Evolutionary conservation across 306 rosid genomes (phyloP).

Genomic region (Parietaria judaica): DNA sequence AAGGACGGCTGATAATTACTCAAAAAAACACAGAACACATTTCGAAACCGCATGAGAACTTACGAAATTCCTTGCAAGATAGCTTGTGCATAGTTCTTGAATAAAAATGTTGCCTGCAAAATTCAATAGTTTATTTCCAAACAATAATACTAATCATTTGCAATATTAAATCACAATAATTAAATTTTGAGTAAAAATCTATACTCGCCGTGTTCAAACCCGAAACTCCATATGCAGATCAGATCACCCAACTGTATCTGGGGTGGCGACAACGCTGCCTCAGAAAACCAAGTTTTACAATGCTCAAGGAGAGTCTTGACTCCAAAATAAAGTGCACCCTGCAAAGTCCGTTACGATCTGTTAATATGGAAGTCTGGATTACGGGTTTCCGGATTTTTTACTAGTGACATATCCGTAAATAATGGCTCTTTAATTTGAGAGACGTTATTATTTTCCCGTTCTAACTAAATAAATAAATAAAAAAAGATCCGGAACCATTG

Average conservation of each 20-base stretch:
- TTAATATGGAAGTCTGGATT: too few species aligned
- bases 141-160: constrained; percentile 8
- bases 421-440: too few species aligned
- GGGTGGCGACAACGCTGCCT: constrained; percentile 29
- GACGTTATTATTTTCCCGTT: too few species aligned
- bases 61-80: constrained; percentile 77
- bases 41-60: constrained; percentile 27
- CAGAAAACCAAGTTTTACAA: constrained; percentile 61
- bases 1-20: neutral
- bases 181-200: constrained; percentile 17
- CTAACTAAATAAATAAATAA: too few species aligned
- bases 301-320: constrained; percentile 50
- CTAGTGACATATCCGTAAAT: too few species aligned
- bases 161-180: constrained; percentile 3
- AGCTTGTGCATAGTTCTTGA: constrained; percentile 42
- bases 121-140: constrained; percentile 10
- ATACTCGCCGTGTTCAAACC: constrained; percentile 46
- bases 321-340: constrained; percentile 86
- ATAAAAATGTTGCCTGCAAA: constrained; percentile 51
- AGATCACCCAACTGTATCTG: constrained; percentile 45
- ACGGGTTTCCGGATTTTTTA: too few species aligned
- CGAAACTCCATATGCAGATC: constrained; percentile 58
- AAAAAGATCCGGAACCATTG: too few species aligned
- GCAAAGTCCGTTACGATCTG: neutral
- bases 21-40: neutral